Evolutionary conservation across 2,329 filamentous ascomycete species (phyloP).

Genomic region (Pleurostoma richardsiae): DNA sequence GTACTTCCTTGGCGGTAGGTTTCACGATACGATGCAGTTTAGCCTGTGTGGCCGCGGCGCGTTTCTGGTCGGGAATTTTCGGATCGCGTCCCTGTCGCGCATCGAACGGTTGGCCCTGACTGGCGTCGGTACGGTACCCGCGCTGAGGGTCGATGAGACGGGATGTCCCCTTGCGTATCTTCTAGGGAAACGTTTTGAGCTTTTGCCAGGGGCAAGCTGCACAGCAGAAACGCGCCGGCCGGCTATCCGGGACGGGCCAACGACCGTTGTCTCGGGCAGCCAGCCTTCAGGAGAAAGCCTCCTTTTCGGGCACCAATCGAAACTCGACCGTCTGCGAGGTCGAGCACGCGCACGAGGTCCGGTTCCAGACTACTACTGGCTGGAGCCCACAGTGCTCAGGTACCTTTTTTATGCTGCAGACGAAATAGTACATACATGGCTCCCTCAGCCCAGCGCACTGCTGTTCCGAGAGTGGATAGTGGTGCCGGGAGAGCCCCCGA

Average conservation of each 20-base stretch:
- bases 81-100: slow-evolving; percentile 8
- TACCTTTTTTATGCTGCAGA: no score
- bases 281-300: not conserved
- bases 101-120: slow-evolving; percentile 7
- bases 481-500: no score
- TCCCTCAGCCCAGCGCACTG: no score
- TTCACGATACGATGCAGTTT: no score
- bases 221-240: not conserved
- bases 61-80: slow-evolving; percentile 12
- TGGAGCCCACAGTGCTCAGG: not conserved
- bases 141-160: no score
- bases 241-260: not conserved
- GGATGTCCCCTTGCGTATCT: no score
- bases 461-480: no score
- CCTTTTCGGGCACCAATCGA: no score
- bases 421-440: no score
- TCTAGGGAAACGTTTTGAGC: no score
- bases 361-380: not conserved
- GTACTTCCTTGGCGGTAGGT: no score
- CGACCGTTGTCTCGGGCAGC: not conserved
- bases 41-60: not conserved
- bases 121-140: not conserved
- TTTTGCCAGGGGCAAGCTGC: not conserved
- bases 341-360: not conserved
- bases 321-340: not conserved